Evolutionary conservation across 495 filamentous ascomycete genomes (phyloP).

Genomic region (Podospora bellae-mahoneyi): DNA sequence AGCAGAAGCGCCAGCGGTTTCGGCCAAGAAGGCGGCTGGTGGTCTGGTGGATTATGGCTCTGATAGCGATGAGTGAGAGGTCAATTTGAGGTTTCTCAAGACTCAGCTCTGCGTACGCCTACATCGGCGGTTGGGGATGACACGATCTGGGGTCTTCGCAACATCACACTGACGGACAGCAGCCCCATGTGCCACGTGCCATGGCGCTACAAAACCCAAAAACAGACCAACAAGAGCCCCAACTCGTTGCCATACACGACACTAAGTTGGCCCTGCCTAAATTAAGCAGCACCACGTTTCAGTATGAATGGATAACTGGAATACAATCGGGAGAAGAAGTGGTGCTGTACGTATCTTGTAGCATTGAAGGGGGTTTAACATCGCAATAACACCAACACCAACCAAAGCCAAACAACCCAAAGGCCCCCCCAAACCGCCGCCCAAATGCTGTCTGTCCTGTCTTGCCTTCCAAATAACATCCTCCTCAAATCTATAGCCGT

Average conservation of each 20-base stretch:
- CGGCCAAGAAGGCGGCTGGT: slow-evolving; percentile 20
- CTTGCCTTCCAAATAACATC: not conserved
- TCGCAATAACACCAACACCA: not conserved
- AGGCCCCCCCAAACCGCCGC: not conserved
- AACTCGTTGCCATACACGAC: not conserved
- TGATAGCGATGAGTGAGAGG: slow-evolving; percentile 29
- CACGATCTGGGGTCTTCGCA: not conserved
- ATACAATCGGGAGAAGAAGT: not conserved
- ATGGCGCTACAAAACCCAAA: not conserved
- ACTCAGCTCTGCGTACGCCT: not conserved
- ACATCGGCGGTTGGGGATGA: not conserved
- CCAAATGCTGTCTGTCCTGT: slow-evolving; percentile 3
- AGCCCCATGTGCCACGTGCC: not conserved
- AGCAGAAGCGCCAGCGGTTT: not conserved
- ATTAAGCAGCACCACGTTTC: not conserved
- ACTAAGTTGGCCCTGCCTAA: not conserved
- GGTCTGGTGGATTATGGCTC: slow-evolving; percentile 34
- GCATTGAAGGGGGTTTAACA: not conserved
- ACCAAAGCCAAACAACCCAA: slow-evolving; percentile 6
- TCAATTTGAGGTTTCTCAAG: not conserved
- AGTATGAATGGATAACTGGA: not conserved
- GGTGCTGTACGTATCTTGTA: not conserved
- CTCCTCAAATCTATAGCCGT: not conserved
- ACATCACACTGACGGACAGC: not conserved
- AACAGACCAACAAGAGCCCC: not conserved